Evolutionary conservation across 352 stramenopile genomes (phyloP).

Genomic region (Phytophthora kernoviae): DNA sequence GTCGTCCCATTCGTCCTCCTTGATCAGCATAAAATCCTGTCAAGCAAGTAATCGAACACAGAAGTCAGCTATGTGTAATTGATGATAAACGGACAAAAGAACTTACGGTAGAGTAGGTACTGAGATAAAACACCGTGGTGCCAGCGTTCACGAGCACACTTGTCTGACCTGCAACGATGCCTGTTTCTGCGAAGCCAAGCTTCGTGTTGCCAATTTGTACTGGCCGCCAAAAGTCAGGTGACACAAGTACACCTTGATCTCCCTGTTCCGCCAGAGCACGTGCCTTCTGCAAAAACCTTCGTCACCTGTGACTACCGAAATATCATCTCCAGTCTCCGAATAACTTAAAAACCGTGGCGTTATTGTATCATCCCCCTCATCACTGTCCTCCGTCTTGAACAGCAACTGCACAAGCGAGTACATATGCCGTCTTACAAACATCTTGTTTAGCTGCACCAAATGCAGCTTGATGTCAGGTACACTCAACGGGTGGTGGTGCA

Average conservation of each 20-base stretch:
- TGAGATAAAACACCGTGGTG: constrained; percentile 74
- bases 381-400: constrained; percentile 32
- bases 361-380: neutral
- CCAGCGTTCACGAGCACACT: constrained; percentile 57
- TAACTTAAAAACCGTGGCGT: constrained; percentile 51
- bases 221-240: constrained; percentile 63
- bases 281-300: constrained; percentile 45
- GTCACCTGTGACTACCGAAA: constrained; percentile 65
- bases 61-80: neutral
- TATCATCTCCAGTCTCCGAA: constrained; percentile 61
- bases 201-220: constrained; percentile 70
- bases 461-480: constrained; percentile 55
- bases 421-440: constrained; percentile 53
- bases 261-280: constrained; percentile 35
- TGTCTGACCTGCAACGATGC: constrained; percentile 72
- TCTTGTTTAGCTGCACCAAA: constrained; percentile 60
- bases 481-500: constrained; percentile 63
- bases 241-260: constrained; percentile 60
- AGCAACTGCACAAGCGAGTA: constrained; percentile 60
- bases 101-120: constrained; percentile 66
- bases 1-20: constrained; percentile 70
- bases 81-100: neutral
- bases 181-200: constrained; percentile 62
- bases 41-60: neutral
- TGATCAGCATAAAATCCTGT: constrained; percentile 74